Conservation (phyloP, 2,329 filamentous ascomycete genomes). For the Neonectria coccinea region DNA sequence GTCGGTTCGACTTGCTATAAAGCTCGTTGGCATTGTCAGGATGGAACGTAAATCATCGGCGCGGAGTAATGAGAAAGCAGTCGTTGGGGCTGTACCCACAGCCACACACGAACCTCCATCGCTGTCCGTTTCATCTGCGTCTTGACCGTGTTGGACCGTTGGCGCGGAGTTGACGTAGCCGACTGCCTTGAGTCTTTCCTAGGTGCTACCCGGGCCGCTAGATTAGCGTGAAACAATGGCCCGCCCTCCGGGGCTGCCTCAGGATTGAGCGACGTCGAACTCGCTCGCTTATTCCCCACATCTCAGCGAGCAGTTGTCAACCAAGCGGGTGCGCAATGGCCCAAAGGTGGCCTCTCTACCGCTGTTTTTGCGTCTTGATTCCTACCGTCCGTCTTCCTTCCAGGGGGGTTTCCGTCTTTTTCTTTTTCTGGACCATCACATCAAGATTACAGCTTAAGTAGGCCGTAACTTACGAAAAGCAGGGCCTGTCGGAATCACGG, state of each 20-base stretch:
- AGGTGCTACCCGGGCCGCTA: slow-evolving; percentile 22
- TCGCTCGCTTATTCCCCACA: background rate
- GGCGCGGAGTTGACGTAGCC: slow-evolving; percentile 12
- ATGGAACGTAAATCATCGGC: background rate
- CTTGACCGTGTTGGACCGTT: slow-evolving; percentile 13
- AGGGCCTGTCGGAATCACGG: background rate
- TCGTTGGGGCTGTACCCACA: background rate
- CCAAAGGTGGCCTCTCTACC: background rate
- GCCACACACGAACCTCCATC: slow-evolving; percentile 1
- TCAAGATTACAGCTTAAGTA: background rate
- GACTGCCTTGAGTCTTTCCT: background rate
- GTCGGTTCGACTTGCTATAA: background rate
- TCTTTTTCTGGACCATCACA: background rate
- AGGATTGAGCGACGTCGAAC: background rate
- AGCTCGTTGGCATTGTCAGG: background rate
- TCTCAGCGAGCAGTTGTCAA: background rate
- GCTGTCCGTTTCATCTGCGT: slow-evolving; percentile 27
- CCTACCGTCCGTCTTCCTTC: background rate
- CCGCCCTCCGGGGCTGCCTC: background rate
- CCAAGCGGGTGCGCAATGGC: background rate
- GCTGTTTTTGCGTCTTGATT: background rate
- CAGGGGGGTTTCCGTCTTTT: background rate
- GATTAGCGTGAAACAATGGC: slow-evolving; percentile 40
- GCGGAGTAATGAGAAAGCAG: background rate
- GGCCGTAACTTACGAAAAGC: background rate